Base-by-base conservation (phyloP, 768 basidiomycete genomes). In the Phlebiopsis flavidoalba region DNA sequence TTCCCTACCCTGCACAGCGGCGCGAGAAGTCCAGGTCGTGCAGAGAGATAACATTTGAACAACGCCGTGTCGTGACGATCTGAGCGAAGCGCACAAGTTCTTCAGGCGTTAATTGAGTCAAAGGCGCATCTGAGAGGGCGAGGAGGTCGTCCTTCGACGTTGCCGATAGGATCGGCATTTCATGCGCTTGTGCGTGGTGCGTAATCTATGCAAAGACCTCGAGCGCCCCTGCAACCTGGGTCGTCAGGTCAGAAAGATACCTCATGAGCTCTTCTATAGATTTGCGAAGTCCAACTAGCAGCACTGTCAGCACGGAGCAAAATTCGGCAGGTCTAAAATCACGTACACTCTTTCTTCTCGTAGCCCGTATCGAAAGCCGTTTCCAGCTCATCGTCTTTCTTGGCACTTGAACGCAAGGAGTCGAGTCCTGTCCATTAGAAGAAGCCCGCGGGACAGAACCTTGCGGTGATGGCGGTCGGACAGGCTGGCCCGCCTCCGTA, bases 1-100 rank as follows among this genome's bases (percentile, higher is more conserved):
- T 97, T 98, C 2, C 92, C 84, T 24, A 96, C 77, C 47, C 96
- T 83, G 73, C 96, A 98, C 53, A 98, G 73, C 33, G 92, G 85
- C 0, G 92, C 93, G 10, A 98, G 76, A 59, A 99, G 75, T 12
- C 80, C 83, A 0, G 96, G 93, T 48, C 89, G 79, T 46, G 89
- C 87, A 21, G 92, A 80, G 21, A 98, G 75, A 72, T 96, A 97
- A 2, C 89, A 87, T 74, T 97, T 96, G 74, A 98, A 95, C 64
- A 98, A 75, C 8, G 92, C 95, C 0, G 97, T 98, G 67, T 98
- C 93, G n/a, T n/a, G 24, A 98, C 90, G 36, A 98, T 86, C 74
- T 98, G 95, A 0, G 95, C 94, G 59, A 89, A 92, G 19, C 92
- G 82, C 40, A 95, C 78, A 6, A 98, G 79, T 64, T 97, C 89